Evolutionary conservation across 139 green algal species (phyloP), one percentile per base, ranked within the genome.

Genomic region (Chlorokybus atmophyticus): DNA sequence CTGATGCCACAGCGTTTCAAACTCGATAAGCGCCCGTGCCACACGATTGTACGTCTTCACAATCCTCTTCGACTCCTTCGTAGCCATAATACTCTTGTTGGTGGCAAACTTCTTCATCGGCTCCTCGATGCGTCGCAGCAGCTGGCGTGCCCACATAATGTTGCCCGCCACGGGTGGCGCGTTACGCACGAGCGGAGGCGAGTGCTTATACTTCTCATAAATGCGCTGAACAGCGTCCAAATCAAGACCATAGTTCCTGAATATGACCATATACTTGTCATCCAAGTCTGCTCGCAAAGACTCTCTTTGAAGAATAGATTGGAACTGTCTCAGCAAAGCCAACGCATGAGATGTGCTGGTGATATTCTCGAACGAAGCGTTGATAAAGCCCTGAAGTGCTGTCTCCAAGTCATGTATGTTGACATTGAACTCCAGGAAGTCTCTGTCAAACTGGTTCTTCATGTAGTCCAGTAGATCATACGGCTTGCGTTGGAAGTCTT

Each of bases 361-460:
- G 72, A 87, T 87, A 67, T 86, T 78, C 66, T 90, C 81, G 68
- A 95, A 95, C 1, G 64, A 82, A 3, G 50, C 57, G 50, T 91
- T 82, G 25, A 94, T 82, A 59, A 94, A 93, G 14, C 72, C 80
- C 82, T 93, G 82, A 21, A 58, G 51, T n/a, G 72, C 67, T 53
- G 83, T 80, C 76, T 95, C 87, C 41, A 95, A 75, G 51, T 94
- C 85, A 64, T 94, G 79, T 57, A 95, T 88, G 74, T 94, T 83
- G 40, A 95, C 86, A 52, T 90, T 87, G 70, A 95, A 94, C 71
- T 95, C 87, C 51, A 94, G 67, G 61, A 85, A 82, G 76, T 95
- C 85, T 24, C 84, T 68, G 71, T 95, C 87, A 66, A 91, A 94
- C 64, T 85, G 53, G 61, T 79, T 94, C 24, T 75, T 79, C 28